A percentile compares a stretch with the other conserved stretches of the same genome.
These are phyloP conservation scores for Talaromyces pinophilus DNA, from an alignment of 2,329 filamentous ascomycete species.

Conservation along the genomic window DNA sequence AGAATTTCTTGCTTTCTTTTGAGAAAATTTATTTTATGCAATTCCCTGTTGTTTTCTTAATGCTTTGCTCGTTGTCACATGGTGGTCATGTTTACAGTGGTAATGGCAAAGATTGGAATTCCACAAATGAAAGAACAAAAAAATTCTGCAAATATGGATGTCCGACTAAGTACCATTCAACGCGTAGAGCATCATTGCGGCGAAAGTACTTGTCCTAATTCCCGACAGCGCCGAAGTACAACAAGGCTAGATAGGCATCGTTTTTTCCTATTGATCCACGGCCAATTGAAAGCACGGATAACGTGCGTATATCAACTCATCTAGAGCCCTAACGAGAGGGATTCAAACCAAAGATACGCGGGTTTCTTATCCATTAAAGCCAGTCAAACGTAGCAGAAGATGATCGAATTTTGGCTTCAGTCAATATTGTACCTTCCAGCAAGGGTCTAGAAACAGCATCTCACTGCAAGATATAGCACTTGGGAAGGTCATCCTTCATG, in stretches of 20 bases:
- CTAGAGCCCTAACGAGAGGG: background rate
- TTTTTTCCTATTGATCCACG: background rate
- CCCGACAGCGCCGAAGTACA: background rate
- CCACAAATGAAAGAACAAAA: slow-evolving; percentile 41
- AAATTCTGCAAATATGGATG: slow-evolving; percentile 24
- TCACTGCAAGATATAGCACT: background rate
- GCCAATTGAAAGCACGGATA: background rate
- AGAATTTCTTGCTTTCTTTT: background rate
- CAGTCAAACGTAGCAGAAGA: background rate
- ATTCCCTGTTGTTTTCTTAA: slow-evolving; percentile 15
- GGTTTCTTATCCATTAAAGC: background rate
- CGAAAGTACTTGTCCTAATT: background rate
- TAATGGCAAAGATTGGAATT: slow-evolving; percentile 34
- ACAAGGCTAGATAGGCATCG: background rate
- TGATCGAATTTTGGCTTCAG: background rate
- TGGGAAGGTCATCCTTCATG: background rate
- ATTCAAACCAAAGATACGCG: background rate
- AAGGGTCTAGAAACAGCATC: background rate
- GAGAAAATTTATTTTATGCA: slow-evolving; percentile 10
- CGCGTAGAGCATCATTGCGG: background rate
- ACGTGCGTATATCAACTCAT: background rate
- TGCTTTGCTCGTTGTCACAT: slow-evolving; percentile 23
- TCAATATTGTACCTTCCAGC: no score
- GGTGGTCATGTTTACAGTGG: slow-evolving; percentile 24
- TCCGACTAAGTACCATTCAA: background rate